Evolutionary conservation across 1,284 basidiomycete genomes (phyloP), one percentile per base, ranked within the genome.

Genomic region (Veloporphyrellus conicus): DNA sequence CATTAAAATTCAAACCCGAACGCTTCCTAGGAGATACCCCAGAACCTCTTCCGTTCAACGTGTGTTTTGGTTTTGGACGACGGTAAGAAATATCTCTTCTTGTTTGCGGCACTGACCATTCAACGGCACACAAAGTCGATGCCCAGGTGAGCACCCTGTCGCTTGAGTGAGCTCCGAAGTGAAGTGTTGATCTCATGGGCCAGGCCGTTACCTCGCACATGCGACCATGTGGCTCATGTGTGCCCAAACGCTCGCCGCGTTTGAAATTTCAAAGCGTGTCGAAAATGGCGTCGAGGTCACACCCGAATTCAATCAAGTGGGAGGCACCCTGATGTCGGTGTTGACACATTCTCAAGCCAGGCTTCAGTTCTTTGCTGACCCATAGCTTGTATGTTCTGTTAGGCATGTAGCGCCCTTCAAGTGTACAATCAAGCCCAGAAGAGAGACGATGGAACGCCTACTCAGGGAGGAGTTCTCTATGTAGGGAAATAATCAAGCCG

Each of bases 371-470:
- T n/a, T 20, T 20, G 4, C 8, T 12, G 11, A 25, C 11, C 4
- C 32, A 22, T 11, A 23, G 1, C n/a, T 23, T 16, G 6, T 9
- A 11, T 16, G 6, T 19, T n/a, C 27, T 27, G 35, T n/a, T 28
- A 82, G 81, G 51, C 74, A 78, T 52, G 78, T 75, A 8, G 74
- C 69, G 44, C 73, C 77, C 10, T 83, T 79, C 66, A 72, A 74
- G 55, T 82, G 79, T 57, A 57, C 65, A 12, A 74, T 82, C 53
- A 75, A 67, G 53, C 77, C 79, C 14, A 74, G 80, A 32, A 79
- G 77, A 1, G 63, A 68, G 42, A 71, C 68, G 51, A 73, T 76
- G 0, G 61, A 72, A 36, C 65, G 67, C 9, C 63, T 81, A 7
- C 71, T 80, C 39, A 67, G 69, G 31, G 64, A 68, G 41, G 75